These are phyloP conservation scores for Pholiota microspora DNA, from an alignment of 768 basidiomycete genomes.

Conservation along the genomic window DNA sequence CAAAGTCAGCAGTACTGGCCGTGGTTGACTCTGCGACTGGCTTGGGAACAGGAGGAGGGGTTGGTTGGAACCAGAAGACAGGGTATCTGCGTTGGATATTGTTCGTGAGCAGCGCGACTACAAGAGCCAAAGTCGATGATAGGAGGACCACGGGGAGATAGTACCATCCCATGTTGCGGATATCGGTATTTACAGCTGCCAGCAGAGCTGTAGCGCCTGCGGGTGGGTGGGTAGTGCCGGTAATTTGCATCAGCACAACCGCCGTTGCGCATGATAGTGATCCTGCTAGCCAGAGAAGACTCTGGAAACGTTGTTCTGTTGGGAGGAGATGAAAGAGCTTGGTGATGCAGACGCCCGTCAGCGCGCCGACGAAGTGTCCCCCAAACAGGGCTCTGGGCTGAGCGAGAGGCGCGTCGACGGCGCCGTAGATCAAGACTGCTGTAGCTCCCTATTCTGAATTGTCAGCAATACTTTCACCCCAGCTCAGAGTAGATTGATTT, in stretches of 20 bases:
- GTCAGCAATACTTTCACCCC: not conserved
- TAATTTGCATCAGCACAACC: conserved; percentile 51
- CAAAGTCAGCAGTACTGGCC: not conserved
- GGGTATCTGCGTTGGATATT: conserved; percentile 53
- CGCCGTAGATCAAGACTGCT: conserved; percentile 53
- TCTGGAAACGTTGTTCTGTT: conserved; percentile 36
- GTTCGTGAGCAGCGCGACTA: conserved; percentile 44
- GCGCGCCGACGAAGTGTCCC: conserved; percentile 50
- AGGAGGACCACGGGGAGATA: conserved; percentile 52
- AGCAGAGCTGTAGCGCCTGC: conserved; percentile 58
- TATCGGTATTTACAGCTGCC: conserved; percentile 39
- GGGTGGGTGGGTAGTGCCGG: conserved; percentile 51
- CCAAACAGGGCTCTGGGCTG: conserved; percentile 51
- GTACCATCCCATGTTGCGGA: conserved; percentile 49
- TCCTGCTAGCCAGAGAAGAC: conserved; percentile 49
- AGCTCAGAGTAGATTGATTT: not conserved
- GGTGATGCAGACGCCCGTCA: conserved; percentile 47
- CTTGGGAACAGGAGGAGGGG: not conserved
- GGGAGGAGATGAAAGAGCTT: conserved; percentile 49
- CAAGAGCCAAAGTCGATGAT: conserved; percentile 40
- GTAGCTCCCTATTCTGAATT: conserved; percentile 44
- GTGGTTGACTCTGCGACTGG: not conserved
- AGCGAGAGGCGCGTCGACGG: conserved; percentile 49
- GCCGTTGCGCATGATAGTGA: conserved; percentile 41
- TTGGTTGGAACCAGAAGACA: conserved; percentile 41